phyloP scores from a whole-genome alignment of 768 basidiomycete species.

The Lactifluus pinguis region DNA sequence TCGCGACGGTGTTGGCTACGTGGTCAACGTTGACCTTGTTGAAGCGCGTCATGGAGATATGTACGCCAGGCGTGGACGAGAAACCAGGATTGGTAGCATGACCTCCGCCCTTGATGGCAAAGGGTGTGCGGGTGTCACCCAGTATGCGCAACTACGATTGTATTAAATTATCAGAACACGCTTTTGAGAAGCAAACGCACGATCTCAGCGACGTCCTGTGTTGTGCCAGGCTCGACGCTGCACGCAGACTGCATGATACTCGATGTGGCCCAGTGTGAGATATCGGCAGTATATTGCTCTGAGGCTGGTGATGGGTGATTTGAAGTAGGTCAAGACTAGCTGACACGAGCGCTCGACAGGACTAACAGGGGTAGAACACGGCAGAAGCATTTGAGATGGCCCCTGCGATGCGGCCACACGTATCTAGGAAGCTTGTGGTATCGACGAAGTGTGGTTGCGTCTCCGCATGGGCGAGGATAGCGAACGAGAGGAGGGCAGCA shows the following conservation, averaged over 20 bases:
- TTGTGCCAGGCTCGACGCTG: constrained; percentile 18
- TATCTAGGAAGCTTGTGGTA: not conserved
- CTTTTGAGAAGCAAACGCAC: not conserved
- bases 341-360: no score
- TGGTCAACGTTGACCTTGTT: not conserved
- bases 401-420: not conserved
- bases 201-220: constrained; percentile 13
- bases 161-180: no score
- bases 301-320: not conserved
- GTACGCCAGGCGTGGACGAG: constrained; percentile 23
- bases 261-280: not conserved
- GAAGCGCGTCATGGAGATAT: constrained; percentile 23
- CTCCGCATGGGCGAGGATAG: not conserved
- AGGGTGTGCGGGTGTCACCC: not conserved
- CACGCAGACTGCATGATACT: constrained; percentile 2
- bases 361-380: constrained; percentile 6
- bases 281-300: not conserved
- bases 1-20: not conserved
- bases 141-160: constrained; percentile 1
- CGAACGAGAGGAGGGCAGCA: not conserved
- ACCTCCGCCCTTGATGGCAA: constrained; percentile 22
- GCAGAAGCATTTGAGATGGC: constrained; percentile 2
- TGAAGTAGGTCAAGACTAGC: not conserved
- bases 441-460: not conserved
- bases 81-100: constrained; percentile 20